Evolutionary conservation across 768 basidiomycete genomes (phyloP).

Genomic region (Lactifluus echinatus): DNA sequence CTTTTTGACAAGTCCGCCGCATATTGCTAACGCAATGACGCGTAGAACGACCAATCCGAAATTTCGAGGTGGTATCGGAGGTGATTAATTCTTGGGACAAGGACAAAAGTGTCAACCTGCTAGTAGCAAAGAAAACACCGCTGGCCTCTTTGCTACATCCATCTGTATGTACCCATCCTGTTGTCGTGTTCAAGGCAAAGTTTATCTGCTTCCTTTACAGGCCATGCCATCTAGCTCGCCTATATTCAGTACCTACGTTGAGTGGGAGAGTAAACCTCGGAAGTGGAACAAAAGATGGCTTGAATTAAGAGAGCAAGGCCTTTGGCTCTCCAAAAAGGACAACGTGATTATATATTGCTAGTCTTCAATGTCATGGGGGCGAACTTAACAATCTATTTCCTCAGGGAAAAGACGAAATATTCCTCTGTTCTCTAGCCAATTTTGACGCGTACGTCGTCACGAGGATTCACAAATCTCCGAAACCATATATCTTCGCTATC

Average conservation of each 20-base stretch:
- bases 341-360: conserved; percentile 54
- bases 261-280: conserved; percentile 84
- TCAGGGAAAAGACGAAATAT: conserved; percentile 77
- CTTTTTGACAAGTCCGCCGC: background rate
- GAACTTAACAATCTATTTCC: background rate
- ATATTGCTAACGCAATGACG: background rate
- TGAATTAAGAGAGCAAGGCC: conserved; percentile 72
- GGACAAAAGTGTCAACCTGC: conserved; percentile 68
- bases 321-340: conserved; percentile 87
- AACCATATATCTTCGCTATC: conserved; percentile 74
- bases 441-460: conserved; percentile 85
- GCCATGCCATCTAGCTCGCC: conserved; percentile 41
- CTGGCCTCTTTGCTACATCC: conserved; percentile 51
- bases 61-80: conserved; percentile 75
- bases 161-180: conserved; percentile 36
- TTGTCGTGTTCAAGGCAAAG: conserved; percentile 7
- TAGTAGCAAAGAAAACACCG: conserved; percentile 69
- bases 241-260: conserved; percentile 54
- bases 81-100: conserved; percentile 85
- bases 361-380: background rate
- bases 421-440: conserved; percentile 78
- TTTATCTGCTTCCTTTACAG: conserved; percentile 31
- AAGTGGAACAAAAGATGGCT: conserved; percentile 96
- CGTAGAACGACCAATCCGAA: conserved; percentile 81
- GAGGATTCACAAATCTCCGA: conserved; percentile 71